Evolutionary conservation across 2,329 filamentous ascomycete species (phyloP).

Genomic region (Drechmeria coniospora): DNA sequence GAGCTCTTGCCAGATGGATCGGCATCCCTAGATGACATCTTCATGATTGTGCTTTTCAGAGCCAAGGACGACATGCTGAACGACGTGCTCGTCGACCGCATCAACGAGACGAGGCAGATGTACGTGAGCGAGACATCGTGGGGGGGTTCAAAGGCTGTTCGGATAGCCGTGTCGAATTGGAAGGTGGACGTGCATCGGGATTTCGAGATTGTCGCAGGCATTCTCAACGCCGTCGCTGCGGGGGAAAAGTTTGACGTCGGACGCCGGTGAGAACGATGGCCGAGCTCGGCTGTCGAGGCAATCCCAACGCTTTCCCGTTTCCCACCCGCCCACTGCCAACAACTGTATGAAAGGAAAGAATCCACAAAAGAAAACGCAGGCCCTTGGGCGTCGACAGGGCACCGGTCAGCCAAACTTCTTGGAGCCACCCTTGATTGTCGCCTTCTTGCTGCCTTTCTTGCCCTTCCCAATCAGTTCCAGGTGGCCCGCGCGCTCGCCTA

Average conservation of each 20-base stretch:
- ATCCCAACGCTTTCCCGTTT: background rate
- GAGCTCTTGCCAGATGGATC: constrained; percentile 44
- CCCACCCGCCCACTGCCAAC: too few relatives aligned
- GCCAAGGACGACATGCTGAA: constrained; percentile 52
- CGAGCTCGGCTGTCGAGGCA: background rate
- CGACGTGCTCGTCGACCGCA: constrained; percentile 45
- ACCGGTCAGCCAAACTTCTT: constrained; percentile 37
- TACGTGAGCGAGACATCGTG: constrained; percentile 75
- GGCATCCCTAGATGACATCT: constrained; percentile 32
- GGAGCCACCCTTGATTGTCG: constrained; percentile 30
- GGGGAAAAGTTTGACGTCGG: constrained; percentile 13
- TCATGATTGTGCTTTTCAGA: constrained; percentile 60
- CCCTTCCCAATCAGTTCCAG: constrained; percentile 43
- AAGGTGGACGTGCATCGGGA: constrained; percentile 55
- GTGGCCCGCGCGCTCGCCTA: constrained; percentile 44
- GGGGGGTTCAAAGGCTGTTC: constrained; percentile 55
- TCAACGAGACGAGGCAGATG: constrained; percentile 60
- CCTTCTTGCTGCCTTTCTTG: constrained; percentile 29
- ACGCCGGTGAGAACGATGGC: background rate
- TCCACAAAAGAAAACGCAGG: background rate
- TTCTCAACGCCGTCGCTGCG: constrained; percentile 38
- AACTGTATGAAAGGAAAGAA: too few relatives aligned
- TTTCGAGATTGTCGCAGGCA: constrained; percentile 43
- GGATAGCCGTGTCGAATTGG: constrained; percentile 84
- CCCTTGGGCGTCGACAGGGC: too few relatives aligned